Conservation (phyloP, 345 rosid species). For the Litchi chinensis region DNA sequence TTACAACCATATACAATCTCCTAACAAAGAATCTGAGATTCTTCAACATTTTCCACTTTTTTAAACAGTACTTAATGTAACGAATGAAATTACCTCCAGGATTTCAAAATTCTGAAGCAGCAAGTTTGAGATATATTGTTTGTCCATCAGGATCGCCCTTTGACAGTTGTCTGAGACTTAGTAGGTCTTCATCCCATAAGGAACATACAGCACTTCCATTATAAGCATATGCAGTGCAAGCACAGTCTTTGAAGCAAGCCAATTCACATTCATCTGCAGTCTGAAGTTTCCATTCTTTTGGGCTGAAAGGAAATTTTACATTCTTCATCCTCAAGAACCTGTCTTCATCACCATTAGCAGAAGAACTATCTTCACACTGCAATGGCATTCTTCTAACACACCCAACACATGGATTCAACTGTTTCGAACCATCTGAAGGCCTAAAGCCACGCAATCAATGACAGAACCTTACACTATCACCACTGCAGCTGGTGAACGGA, state of each 20-base stretch:
- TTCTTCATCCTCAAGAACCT: slow-evolving; percentile 30
- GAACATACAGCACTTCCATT: slow-evolving; percentile 11
- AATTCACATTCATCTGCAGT: not conserved
- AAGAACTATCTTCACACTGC: slow-evolving; percentile 14
- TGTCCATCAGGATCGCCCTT: not conserved
- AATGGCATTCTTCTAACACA: slow-evolving; percentile 32
- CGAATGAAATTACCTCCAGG: slow-evolving; percentile 10
- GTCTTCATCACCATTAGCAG: slow-evolving; percentile 14
- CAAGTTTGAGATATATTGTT: slow-evolving; percentile 19
- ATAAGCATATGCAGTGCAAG: slow-evolving; percentile 25
- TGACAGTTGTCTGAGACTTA: not conserved
- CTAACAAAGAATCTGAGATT: too few species aligned
- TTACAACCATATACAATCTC: too few species aligned
- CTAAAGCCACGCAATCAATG: slow-evolving; percentile 39
- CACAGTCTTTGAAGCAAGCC: slow-evolving; percentile 19
- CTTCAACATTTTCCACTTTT: too few species aligned
- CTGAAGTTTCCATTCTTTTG: not conserved
- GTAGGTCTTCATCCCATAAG: slow-evolving; percentile 5
- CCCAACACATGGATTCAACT: slow-evolving; percentile 28
- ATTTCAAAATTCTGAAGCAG: slow-evolving; percentile 18
- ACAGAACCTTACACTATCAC: slow-evolving; percentile 5
- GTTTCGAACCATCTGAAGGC: slow-evolving; percentile 33
- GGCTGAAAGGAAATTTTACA: slow-evolving; percentile 29
- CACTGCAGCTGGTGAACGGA: slow-evolving; percentile 11
- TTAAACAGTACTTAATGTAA: not conserved